Evolutionary conservation across 495 filamentous ascomycete species (phyloP), one percentile per base, ranked within the genome.

Genomic region (Aspergillus cavernicola): DNA sequence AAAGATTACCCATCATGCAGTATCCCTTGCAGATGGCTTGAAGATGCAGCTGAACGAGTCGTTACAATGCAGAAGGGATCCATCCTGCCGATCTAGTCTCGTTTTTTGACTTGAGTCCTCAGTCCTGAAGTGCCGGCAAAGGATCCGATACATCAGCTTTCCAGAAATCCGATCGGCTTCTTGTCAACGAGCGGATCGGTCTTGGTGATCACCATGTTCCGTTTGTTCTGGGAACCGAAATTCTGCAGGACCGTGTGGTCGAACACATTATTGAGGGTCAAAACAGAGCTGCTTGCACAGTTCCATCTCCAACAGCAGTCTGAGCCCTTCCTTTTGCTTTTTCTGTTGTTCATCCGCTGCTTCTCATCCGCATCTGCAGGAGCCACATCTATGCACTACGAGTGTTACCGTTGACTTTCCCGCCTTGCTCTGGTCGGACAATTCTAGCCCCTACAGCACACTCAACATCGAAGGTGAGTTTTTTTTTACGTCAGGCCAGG

Each of bases 101-200:
- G 49, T n/a, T 47, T 36, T 47, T 16, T 47, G 32, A 42, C 43
- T 39, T 16, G n/a, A n/a, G n/a, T n/a, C n/a, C n/a, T n/a, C n/a
- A n/a, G n/a, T n/a, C n/a, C n/a, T n/a, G 41, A 43, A 33, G 24
- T 39, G 33, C 4, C 13, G 16, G 33, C 31, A 45, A n/a, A 39
- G 15, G 26, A 58, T 43, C 46, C 43, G 55, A 61, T 53, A 55
- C 47, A 51, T 57, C 56, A 50, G 1, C 36, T 57, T 62, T 62
- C 60, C 53, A 62, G 60, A 62, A n/a, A 62, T 53, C 53, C 43
- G 50, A 59, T 59, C 60, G 19, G 24, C 56, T 35, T 44, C 56
- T 48, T 42, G 28, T 51, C 53, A 59, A 59, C 50, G 56, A 62
- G 52, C 51, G 23, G 44, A 39, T 20, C 48, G 23, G 20, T 46